phyloP scores from a whole-genome alignment of 495 filamentous ascomycete genomes.

The Xylaria sp. region DNA sequence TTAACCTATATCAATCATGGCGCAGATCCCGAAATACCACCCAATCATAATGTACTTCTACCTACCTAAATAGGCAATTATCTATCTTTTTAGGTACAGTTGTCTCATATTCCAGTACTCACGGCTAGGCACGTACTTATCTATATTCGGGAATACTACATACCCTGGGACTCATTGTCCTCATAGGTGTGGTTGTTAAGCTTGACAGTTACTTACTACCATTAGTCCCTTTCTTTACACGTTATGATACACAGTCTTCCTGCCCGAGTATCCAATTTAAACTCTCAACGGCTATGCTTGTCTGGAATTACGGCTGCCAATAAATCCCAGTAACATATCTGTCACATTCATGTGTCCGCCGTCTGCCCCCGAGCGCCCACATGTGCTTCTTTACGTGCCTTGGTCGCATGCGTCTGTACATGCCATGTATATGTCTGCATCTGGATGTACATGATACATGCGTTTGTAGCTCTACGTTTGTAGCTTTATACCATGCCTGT shows the following conservation, averaged over 20 bases:
- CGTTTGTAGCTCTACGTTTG: slow-evolving; percentile 24
- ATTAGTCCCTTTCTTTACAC: neutral
- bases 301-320: neutral
- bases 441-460: slow-evolving; percentile 31
- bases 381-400: slow-evolving; percentile 10
- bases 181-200: neutral
- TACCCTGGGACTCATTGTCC: neutral
- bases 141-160: too few species aligned
- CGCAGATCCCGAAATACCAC: neutral
- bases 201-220: neutral
- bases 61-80: slow-evolving; percentile 8
- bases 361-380: neutral
- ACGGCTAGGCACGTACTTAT: neutral
- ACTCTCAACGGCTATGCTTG: neutral
- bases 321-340: neutral
- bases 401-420: slow-evolving; percentile 17
- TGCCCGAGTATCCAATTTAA: neutral
- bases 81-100: neutral
- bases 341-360: slow-evolving; percentile 15
- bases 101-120: neutral
- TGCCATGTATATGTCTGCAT: slow-evolving; percentile 32
- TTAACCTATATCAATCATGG: neutral
- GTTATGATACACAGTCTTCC: neutral
- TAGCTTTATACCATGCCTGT: slow-evolving; percentile 26
- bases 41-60: neutral